Base-by-base conservation (phyloP, 306 rosid genomes). In the Medicago ruthenica region DNA sequence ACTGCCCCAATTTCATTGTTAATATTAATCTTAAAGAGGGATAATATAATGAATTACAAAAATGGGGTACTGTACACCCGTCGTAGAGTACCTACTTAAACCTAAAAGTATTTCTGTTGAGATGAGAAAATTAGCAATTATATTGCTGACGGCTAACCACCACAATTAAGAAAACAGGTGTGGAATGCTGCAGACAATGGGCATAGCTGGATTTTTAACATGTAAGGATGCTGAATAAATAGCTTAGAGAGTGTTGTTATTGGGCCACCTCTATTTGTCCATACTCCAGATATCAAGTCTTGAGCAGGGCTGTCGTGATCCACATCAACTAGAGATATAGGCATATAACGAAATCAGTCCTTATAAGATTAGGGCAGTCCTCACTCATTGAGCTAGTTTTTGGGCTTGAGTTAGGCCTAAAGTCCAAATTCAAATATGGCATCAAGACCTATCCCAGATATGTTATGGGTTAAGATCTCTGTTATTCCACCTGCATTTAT, bases 101-200 rank as follows among this genome's bases (percentile, higher is more conserved):
- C 31, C 31, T 27, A 27, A 27, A 78, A 53, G 14, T 51, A 50
- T 59, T 51, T 14, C 41, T 12, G 37, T 40, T 55, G 69, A 36
- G 31, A 8, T 12, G 44, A 45, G 47, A 47, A 59, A 47, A 48
- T 21, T 27, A 27, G 31, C 31, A 4, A 27, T 27, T 27, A 4
- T 27, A 27, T 27, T 27, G 31, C 31, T 27, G 31, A 27, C 4
- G 31, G 31, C 31, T 27, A 27, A 27, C 31, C 31, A 27, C 31
- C 31, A 27, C 31, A 27, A 27, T 27, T 27, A 27, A 27, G 31
- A 27, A 27, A 27, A 27, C 31, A 27, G 31, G 31, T 27, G 31
- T 27, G 31, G 31, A 27, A 27, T 27, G 75, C 71, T 20, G 55
- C 71, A 82, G 57, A 74, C 15, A 60, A 44, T 36, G 14, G 16